Conservation (phyloP, 306 rosid genomes). For the Heteromeles arbutifolia region DNA sequence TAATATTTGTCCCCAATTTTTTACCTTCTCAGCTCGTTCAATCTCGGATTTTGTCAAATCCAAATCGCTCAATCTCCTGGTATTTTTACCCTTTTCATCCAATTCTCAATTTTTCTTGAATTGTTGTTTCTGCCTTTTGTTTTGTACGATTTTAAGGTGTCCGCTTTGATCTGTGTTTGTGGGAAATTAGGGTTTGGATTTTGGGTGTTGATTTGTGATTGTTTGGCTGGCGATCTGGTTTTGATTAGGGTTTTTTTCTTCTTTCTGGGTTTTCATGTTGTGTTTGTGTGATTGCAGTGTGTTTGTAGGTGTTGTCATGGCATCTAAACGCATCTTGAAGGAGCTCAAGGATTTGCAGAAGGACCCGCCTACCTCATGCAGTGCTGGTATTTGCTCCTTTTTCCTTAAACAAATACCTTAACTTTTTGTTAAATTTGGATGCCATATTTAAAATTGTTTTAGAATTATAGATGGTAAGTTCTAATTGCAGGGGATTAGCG, state of each 20-base stretch:
- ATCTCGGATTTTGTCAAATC: background rate
- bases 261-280: background rate
- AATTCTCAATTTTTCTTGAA: background rate
- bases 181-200: background rate
- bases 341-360: conserved; percentile 94
- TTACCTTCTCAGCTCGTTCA: background rate
- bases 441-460: background rate
- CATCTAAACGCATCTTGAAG: conserved; percentile 79
- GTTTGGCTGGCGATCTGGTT: conserved; percentile 26
- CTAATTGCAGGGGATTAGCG: background rate
- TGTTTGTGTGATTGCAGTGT: background rate
- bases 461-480: background rate
- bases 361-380: conserved; percentile 82
- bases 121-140: background rate
- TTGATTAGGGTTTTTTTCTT: background rate
- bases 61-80: background rate
- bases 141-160: background rate
- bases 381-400: conserved; percentile 56
- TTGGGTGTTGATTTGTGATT: background rate
- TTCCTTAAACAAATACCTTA: background rate
- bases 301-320: conserved; percentile 35
- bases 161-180: background rate
- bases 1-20: background rate
- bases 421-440: background rate
- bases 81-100: background rate